Conservation (phyloP, 2,329 filamentous ascomycete species). For the Fusarium pininemorale region DNA sequence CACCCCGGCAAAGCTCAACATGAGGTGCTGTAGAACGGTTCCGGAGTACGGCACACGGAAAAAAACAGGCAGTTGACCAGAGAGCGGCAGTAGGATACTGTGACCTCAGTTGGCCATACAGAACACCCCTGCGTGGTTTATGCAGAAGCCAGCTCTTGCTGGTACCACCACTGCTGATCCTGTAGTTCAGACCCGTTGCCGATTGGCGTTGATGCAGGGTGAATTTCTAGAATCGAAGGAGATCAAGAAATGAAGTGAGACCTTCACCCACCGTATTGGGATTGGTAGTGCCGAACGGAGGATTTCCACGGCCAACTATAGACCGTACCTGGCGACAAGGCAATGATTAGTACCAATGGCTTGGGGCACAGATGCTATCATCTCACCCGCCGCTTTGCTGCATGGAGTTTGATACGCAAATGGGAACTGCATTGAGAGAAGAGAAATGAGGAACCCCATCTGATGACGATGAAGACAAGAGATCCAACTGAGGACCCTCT, state of each 20-base stretch:
- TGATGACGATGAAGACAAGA: conserved; percentile 20
- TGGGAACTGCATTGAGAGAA: conserved; percentile 21
- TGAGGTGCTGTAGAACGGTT: neutral
- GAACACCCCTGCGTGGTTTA: conserved; percentile 2
- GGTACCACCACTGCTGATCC: conserved; percentile 10
- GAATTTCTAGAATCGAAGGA: conserved; percentile 36
- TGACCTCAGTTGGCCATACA: conserved; percentile 1
- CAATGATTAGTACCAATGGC: conserved; percentile 15
- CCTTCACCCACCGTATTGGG: conserved; percentile 19
- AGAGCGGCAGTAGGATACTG: neutral
- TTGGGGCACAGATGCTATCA: conserved; percentile 6
- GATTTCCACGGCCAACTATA: conserved; percentile 33
- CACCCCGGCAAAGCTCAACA: neutral
- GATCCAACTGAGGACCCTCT: conserved; percentile 4
- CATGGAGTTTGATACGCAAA: conserved; percentile 22
- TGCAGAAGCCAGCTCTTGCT: conserved; percentile 13
- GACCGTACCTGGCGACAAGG: conserved; percentile 23
- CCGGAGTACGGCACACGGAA: neutral
- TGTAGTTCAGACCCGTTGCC: conserved; percentile 15
- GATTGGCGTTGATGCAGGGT: conserved; percentile 19
- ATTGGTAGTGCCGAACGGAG: conserved; percentile 9
- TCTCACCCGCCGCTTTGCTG: conserved; percentile 15
- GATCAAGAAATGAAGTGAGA: conserved; percentile 34
- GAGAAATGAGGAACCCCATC: conserved; percentile 34
- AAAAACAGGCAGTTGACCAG: neutral